phyloP scores from a whole-genome alignment of 1,284 basidiomycete genomes.

The Ceratobasidium sp. region DNA sequence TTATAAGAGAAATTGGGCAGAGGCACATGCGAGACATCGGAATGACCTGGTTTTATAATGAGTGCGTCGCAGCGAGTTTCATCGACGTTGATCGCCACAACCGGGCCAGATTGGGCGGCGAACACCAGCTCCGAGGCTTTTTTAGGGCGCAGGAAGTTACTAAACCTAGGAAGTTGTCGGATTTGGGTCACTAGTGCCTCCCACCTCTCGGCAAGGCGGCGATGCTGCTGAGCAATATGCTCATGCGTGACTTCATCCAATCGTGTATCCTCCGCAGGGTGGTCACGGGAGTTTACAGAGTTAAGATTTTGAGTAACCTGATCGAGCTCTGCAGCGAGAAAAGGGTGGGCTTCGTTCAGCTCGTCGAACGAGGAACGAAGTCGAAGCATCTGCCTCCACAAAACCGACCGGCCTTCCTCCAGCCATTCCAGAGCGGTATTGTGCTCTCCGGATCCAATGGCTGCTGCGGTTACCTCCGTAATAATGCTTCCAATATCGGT shows the following conservation, averaged over 20 bases:
- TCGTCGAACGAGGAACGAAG: conserved; percentile 27
- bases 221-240: conserved; percentile 39
- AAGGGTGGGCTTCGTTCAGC: background rate
- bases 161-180: conserved; percentile 24
- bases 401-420: conserved; percentile 14
- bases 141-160: conserved; percentile 21
- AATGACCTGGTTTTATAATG: conserved; percentile 3
- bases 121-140: background rate
- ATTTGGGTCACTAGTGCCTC: conserved; percentile 47
- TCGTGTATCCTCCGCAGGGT: no score
- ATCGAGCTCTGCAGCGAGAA: background rate
- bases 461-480: background rate
- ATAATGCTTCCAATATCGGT: background rate
- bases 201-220: conserved; percentile 47
- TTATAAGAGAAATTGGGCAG: conserved; percentile 1
- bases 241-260: background rate
- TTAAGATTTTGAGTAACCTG: background rate
- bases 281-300: no score
- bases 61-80: conserved; percentile 46
- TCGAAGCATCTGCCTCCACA: conserved; percentile 14
- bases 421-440: conserved; percentile 28
- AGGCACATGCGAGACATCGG: conserved; percentile 13
- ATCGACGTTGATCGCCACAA: conserved; percentile 46
- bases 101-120: conserved; percentile 38
- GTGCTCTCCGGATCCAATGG: background rate